These are phyloP conservation scores for Acmispon strigosus DNA, from an alignment of 306 rosid genomes.

Conservation along the genomic window DNA sequence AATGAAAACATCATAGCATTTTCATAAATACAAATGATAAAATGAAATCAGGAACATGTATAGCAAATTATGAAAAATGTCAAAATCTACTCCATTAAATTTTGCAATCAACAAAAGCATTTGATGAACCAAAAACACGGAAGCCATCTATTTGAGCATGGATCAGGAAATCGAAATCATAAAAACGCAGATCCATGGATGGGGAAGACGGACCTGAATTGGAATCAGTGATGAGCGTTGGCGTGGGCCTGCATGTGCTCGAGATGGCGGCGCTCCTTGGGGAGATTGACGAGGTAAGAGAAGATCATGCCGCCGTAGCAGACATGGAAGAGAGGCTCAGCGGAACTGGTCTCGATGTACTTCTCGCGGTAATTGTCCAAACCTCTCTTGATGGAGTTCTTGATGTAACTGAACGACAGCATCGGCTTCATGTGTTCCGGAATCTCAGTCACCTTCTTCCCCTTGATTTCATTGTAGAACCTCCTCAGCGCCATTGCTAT, in stretches of 20 bases:
- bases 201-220: background rate
- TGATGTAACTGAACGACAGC: constrained; percentile 40
- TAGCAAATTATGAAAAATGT: no score
- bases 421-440: constrained; percentile 59
- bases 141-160: background rate
- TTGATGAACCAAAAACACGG: no score
- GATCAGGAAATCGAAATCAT: background rate
- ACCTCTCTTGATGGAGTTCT: constrained; percentile 39
- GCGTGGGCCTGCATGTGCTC: constrained; percentile 57
- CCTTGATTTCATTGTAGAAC: constrained; percentile 64
- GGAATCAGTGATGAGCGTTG: constrained; percentile 45
- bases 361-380: constrained; percentile 66
- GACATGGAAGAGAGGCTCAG: constrained; percentile 51
- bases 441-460: constrained; percentile 55
- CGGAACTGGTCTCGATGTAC: constrained; percentile 67
- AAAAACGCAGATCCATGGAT: background rate
- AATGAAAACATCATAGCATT: background rate
- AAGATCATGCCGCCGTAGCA: constrained; percentile 75
- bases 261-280: constrained; percentile 79
- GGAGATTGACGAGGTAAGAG: constrained; percentile 71
- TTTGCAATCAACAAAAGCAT: no score
- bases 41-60: background rate
- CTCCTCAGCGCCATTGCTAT: constrained; percentile 55
- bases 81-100: background rate
- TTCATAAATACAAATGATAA: background rate